Evolutionary conservation across 2,329 filamentous ascomycete genomes (phyloP).

Genomic region (Fusarium sp.): DNA sequence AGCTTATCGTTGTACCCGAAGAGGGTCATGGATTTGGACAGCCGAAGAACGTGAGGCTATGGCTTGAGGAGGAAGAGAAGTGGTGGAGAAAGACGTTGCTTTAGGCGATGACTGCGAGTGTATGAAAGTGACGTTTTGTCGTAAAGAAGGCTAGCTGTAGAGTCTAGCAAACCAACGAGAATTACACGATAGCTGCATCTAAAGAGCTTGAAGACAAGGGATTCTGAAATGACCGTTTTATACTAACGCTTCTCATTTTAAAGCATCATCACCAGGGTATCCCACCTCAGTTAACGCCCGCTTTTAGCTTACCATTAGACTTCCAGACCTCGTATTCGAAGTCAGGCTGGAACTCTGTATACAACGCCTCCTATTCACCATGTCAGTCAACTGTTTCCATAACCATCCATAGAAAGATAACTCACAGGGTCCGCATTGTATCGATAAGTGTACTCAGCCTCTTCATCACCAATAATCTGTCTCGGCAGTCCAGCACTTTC

Average conservation of each 20-base stretch:
- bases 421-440: slow-evolving; percentile 47
- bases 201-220: not conserved
- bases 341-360: slow-evolving; percentile 50
- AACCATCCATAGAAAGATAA: not conserved
- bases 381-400: not conserved
- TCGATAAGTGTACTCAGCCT: slow-evolving; percentile 53
- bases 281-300: slow-evolving; percentile 9
- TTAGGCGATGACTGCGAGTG: not conserved
- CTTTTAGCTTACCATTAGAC: slow-evolving; percentile 41
- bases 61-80: slow-evolving; percentile 56
- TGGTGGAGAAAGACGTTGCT: slow-evolving; percentile 59
- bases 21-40: slow-evolving; percentile 63
- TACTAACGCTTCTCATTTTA: not conserved
- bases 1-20: slow-evolving; percentile 58
- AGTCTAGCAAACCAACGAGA: not conserved
- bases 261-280: not conserved
- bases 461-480: slow-evolving; percentile 49
- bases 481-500: slow-evolving; percentile 45
- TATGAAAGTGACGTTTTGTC: not conserved
- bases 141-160: not conserved
- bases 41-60: slow-evolving; percentile 52
- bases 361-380: slow-evolving; percentile 44
- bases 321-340: slow-evolving; percentile 49
- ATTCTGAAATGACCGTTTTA: not conserved
- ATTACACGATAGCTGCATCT: not conserved